Percentiles rank a stretch among this genome's conserved stretches.
phyloP scores from a whole-genome alignment of 176 grass and related monocot genomes.

The Hordeum vulgare region DNA sequence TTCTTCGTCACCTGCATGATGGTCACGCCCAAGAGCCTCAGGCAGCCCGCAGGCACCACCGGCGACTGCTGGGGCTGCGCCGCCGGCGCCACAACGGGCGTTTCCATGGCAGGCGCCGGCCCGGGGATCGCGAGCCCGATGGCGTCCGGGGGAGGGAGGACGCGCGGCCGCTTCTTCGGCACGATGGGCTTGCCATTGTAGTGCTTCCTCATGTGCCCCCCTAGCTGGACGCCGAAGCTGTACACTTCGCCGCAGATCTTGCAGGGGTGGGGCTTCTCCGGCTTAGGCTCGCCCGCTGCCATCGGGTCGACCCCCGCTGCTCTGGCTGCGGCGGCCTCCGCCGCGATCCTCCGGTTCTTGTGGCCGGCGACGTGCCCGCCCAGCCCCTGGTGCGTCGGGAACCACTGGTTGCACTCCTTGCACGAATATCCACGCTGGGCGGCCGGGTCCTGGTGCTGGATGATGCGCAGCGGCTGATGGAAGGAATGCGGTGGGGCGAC shows the following conservation, averaged over 20 bases:
- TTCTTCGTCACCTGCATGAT: background rate
- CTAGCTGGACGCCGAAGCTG: conserved; percentile 22
- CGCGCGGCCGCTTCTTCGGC: background rate
- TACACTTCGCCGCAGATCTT: background rate
- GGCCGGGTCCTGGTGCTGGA: background rate
- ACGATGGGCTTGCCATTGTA: background rate
- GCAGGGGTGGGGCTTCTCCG: background rate
- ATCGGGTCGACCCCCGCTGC: background rate
- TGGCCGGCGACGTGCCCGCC: conserved; percentile 39
- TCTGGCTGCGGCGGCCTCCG: background rate
- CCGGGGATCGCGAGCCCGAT: too few relatives aligned
- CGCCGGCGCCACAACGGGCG: too few relatives aligned
- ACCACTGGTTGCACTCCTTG: background rate
- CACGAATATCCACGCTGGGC: background rate
- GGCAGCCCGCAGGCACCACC: too few relatives aligned
- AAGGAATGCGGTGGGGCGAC: background rate
- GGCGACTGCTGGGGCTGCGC: too few relatives aligned
- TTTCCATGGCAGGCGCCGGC: too few relatives aligned
- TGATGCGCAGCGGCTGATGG: background rate
- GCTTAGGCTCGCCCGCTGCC: background rate
- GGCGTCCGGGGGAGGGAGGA: too few relatives aligned
- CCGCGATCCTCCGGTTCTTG: conserved; percentile 12
- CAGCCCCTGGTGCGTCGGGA: conserved; percentile 24
- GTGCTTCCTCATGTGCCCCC: conserved; percentile 45
- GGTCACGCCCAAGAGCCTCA: background rate